Percentiles rank a stretch among this genome's conserved stretches.
phyloP scores from a whole-genome alignment of 2,329 filamentous ascomycete species.

The Orbilia ellipsospora region DNA sequence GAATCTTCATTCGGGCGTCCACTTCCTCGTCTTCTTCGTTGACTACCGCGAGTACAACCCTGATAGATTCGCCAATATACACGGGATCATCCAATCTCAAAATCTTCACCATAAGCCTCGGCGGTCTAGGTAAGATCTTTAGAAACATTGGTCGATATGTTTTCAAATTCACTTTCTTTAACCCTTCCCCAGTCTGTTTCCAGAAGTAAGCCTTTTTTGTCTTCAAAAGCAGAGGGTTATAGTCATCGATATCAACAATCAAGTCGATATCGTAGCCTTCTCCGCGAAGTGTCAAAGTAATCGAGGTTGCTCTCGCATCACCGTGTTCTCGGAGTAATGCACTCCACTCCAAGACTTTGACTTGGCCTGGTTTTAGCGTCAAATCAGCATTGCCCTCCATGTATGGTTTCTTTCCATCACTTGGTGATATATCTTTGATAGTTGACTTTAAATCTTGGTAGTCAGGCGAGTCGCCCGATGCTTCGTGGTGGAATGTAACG shows the following conservation, averaged over 20 bases:
- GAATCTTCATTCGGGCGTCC: conserved; percentile 75
- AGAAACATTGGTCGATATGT: conserved; percentile 67
- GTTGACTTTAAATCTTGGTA: conserved; percentile 43
- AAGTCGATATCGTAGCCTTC: conserved; percentile 50
- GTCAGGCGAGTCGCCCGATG: conserved; percentile 45
- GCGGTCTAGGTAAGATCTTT: conserved; percentile 85
- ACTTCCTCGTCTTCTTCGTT: conserved; percentile 88
- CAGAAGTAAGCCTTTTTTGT: conserved; percentile 42
- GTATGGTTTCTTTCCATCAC: conserved; percentile 56
- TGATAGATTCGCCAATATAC: conserved; percentile 83
- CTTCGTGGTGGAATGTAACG: conserved; percentile 65
- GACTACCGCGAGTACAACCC: conserved; percentile 74
- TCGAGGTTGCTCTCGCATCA: conserved; percentile 73
- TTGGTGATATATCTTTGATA: conserved; percentile 51
- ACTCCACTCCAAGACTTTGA: conserved; percentile 76
- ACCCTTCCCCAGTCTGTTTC: conserved; percentile 26
- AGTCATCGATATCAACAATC: conserved; percentile 47
- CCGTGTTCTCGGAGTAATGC: conserved; percentile 83
- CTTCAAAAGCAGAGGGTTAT: conserved; percentile 44
- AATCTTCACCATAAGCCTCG: conserved; percentile 80
- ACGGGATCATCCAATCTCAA: conserved; percentile 71
- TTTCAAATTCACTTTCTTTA: conserved; percentile 44
- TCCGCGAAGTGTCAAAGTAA: conserved; percentile 56
- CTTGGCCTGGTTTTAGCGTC: conserved; percentile 74
- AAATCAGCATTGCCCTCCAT: conserved; percentile 66